Evolutionary conservation across 192 early-diverging fungal species (phyloP).

Genomic region (Backusella sp.): DNA sequence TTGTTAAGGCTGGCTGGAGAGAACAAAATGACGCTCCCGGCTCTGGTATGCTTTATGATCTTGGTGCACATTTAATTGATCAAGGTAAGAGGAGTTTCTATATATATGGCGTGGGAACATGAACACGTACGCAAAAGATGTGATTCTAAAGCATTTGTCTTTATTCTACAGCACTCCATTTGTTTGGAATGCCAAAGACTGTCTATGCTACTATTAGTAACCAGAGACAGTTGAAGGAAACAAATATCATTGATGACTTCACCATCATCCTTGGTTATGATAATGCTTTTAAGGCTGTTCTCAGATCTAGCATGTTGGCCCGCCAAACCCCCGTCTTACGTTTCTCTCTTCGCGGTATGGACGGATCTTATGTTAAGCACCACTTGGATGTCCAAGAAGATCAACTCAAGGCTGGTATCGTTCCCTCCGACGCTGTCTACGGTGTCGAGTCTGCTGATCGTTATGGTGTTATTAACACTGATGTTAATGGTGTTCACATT

Average conservation of each 20-base stretch:
- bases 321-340: conserved; percentile 55
- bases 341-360: conserved; percentile 66
- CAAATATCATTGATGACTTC: conserved; percentile 62
- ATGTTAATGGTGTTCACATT: conserved; percentile 46
- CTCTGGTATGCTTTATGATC: conserved; percentile 72
- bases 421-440: conserved; percentile 47
- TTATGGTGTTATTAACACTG: conserved; percentile 54
- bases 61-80: conserved; percentile 66
- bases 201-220: conserved; percentile 61
- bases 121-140: neutral
- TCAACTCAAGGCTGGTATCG: conserved; percentile 65
- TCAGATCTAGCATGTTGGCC: conserved; percentile 70
- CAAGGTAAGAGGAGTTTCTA: conserved; percentile 39
- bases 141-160: conserved; percentile 15
- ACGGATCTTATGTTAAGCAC: conserved; percentile 65
- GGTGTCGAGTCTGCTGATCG: conserved; percentile 51
- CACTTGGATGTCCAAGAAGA: conserved; percentile 73
- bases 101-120: neutral
- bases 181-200: conserved; percentile 67
- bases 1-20: conserved; percentile 70
- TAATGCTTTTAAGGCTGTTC: conserved; percentile 56
- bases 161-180: conserved; percentile 42
- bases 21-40: conserved; percentile 59
- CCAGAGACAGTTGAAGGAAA: conserved; percentile 57
- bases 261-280: conserved; percentile 61